phyloP scores from a whole-genome alignment of 768 basidiomycete genomes.

The Phaffia tasmanica region DNA sequence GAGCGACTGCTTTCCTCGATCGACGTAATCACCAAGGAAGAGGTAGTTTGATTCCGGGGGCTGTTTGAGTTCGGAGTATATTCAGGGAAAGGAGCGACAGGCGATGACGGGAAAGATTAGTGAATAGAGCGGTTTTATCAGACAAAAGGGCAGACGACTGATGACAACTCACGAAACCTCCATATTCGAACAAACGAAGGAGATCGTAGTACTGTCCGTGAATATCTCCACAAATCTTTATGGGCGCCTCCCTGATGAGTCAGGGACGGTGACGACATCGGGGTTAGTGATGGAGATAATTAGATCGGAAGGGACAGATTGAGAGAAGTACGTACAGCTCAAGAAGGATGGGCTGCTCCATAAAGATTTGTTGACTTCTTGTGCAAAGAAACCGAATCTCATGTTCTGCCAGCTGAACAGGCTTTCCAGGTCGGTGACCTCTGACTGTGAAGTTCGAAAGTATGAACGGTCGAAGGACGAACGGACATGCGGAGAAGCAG shows the following conservation, averaged over 20 bases:
- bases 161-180: conserved; percentile 53
- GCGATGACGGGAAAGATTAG: background rate
- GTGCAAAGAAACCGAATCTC: conserved; percentile 99
- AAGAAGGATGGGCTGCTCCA: conserved; percentile 93
- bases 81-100: background rate
- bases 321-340: conserved; percentile 47
- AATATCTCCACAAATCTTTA: conserved; percentile 99
- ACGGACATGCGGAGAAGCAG: background rate
- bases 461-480: background rate
- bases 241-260: conserved; percentile 62
- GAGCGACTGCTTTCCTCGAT: conserved; percentile 95
- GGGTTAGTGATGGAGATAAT: too few relatives aligned
- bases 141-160: background rate
- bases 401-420: conserved; percentile 94
- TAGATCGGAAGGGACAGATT: conserved; percentile 12
- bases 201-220: conserved; percentile 99
- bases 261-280: background rate
- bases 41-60: conserved; percentile 99
- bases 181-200: conserved; percentile 94
- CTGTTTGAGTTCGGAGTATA: background rate
- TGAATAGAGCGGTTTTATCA: background rate
- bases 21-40: conserved; percentile 98
- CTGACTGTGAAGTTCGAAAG: conserved; percentile 51
- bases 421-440: conserved; percentile 96
- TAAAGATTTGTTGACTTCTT: conserved; percentile 97